Conservation (phyloP, 345 rosid species). For the Euclidium syriacum region DNA sequence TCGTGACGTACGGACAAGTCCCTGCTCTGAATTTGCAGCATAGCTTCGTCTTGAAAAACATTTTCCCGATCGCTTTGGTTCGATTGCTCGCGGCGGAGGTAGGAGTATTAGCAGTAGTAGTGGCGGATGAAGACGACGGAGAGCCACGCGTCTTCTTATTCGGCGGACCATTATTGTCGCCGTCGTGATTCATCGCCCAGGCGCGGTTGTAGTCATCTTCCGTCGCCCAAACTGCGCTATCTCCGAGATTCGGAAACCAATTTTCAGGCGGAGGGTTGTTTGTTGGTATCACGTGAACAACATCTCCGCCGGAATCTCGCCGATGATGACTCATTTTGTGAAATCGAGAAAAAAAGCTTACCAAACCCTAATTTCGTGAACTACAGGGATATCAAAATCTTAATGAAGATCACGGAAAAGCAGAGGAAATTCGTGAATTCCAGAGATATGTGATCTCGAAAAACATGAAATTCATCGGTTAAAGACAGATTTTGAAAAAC, state of each 20-base stretch:
- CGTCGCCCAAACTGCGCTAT: constrained; percentile 74
- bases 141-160: constrained; percentile 58
- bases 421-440: constrained; percentile 9
- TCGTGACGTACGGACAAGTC: constrained; percentile 70
- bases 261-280: constrained; percentile 44
- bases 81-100: constrained; percentile 8
- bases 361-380: constrained; percentile 32
- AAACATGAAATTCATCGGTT: constrained; percentile 15
- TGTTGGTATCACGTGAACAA: constrained; percentile 62
- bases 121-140: constrained; percentile 42
- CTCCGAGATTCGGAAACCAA: constrained; percentile 59
- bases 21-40: constrained; percentile 72
- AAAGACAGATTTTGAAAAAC: constrained; percentile 22
- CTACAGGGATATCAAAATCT: constrained; percentile 1
- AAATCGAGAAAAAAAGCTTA: neutral
- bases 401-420: constrained; percentile 17
- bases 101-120: constrained; percentile 28
- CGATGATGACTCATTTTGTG: constrained; percentile 47
- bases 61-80: constrained; percentile 54
- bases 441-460: constrained; percentile 27
- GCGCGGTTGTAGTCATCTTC: constrained; percentile 78
- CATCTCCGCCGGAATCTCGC: constrained; percentile 67
- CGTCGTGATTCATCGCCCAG: constrained; percentile 45
- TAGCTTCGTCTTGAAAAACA: constrained; percentile 84
- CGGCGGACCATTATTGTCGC: constrained; percentile 47